Evolutionary conservation across 2,329 filamentous ascomycete genomes (phyloP), one percentile per base, ranked within the genome.

Genomic region (Sporothrix sp.): DNA sequence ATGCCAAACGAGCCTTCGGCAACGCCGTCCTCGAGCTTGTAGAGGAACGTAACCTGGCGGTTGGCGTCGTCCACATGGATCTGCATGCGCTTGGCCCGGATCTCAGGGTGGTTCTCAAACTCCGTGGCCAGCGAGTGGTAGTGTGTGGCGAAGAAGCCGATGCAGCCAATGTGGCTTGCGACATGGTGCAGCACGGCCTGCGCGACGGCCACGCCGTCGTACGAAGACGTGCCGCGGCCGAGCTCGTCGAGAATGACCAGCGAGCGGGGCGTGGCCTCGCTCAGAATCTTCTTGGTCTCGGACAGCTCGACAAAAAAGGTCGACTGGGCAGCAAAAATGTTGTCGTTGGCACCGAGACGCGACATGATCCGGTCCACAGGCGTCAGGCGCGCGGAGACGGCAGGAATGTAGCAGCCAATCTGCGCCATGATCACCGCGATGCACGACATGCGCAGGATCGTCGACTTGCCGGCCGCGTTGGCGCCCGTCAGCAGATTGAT

Each of bases 321-420:
- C 13, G 87, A 95, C 66, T 98, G 93, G 0, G 91, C 87, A 1
- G 91, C 93, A 63, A 98, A 97, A 60, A 98, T 98, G 67, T 97
- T 97, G 78, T 98, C 93, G 62, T 97, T 95, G 43, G 93, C 93
- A 9, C 93, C 93, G 0, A 98, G 80, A 40, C 93, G 87, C 9
- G 91, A 97, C 93, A 98, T 98, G 72, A 98, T 97, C 50, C 93
- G 87, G 64, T 98, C 93, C 3, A 95, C 82, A 0, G 93, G 91
- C 0, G 91, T 97, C 39, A 98, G 75, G 3, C 77, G 81, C 1
- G 93, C 93, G 3, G 82, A 87, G 16, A 77, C 73, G 53, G 88
- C 90, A 1, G 93, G 93, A 1, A 98, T 81, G 58, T 95, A 85
- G 65, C 91, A 96, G 50, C 93, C 93, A 27, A 98, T 85, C 63